Conservation (phyloP, 495 filamentous ascomycete genomes). For the Aeminium ludgeri region DNA sequence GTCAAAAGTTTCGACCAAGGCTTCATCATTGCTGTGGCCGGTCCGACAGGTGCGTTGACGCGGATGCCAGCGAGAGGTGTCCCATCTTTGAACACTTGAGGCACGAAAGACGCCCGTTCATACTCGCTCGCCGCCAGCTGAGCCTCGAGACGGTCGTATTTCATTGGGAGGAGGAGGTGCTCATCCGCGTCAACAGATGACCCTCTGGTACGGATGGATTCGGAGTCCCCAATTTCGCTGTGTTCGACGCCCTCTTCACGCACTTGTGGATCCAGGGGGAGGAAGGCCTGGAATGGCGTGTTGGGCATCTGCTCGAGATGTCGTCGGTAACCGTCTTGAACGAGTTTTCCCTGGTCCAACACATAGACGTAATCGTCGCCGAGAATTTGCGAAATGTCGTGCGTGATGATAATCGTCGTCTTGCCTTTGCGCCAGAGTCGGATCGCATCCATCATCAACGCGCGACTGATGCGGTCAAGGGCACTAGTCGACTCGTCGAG, state of each 20-base stretch:
- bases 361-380: constrained; percentile 66
- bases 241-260: neutral
- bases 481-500: constrained; percentile 32
- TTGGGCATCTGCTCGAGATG: constrained; percentile 27
- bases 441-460: constrained; percentile 25
- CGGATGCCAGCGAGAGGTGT: neutral
- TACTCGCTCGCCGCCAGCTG: constrained; percentile 8
- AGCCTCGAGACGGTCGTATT: constrained; percentile 6
- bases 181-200: constrained; percentile 1
- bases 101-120: constrained; percentile 7
- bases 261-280: constrained; percentile 6
- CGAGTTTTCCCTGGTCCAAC: constrained; percentile 50
- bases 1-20: no score
- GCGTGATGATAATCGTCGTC: constrained; percentile 42
- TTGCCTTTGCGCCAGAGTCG: constrained; percentile 26
- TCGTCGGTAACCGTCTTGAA: constrained; percentile 47
- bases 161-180: neutral
- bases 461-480: constrained; percentile 26
- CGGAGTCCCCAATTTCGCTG: neutral
- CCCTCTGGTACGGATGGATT: constrained; percentile 1
- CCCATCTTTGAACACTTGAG: constrained; percentile 1
- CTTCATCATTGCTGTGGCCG: no score
- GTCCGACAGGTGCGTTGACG: no score
- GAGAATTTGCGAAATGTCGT: constrained; percentile 68
- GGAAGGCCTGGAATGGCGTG: constrained; percentile 21